A percentile compares a stretch with the other conserved stretches of the same genome.
These are phyloP conservation scores for Macrolepiota fuliginosa DNA, from an alignment of 768 basidiomycete genomes.

Conservation along the genomic window DNA sequence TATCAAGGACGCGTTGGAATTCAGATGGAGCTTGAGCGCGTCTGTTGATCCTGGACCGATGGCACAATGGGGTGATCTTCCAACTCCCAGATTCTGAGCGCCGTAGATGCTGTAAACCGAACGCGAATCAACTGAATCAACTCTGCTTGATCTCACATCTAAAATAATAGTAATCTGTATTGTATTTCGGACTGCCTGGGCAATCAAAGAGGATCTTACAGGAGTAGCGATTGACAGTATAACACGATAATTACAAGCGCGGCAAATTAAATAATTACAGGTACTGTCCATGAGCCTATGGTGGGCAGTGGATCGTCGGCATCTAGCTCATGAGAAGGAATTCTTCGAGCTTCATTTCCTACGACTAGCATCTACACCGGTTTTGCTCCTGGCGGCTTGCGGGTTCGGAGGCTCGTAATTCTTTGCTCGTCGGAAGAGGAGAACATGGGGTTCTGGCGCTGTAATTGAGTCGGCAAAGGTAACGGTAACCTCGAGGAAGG, in stretches of 20 bases:
- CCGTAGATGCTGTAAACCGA: background rate
- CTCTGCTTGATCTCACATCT: background rate
- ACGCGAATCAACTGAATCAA: background rate
- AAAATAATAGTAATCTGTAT: background rate
- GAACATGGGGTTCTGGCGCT: constrained; percentile 93
- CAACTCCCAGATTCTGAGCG: constrained; percentile 50
- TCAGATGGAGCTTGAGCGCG: constrained; percentile 57
- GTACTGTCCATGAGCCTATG: constrained; percentile 1
- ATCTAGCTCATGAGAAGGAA: background rate
- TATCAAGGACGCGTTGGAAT: constrained; percentile 63
- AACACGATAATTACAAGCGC: constrained; percentile 13
- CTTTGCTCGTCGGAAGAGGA: constrained; percentile 85
- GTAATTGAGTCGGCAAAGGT: constrained; percentile 5
- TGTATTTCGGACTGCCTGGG: background rate
- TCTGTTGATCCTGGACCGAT: constrained; percentile 65
- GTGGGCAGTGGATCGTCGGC: background rate
- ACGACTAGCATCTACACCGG: constrained; percentile 20
- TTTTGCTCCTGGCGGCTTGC: constrained; percentile 35
- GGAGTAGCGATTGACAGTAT: constrained; percentile 14
- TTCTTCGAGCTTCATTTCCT: constrained; percentile 26
- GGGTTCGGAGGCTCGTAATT: constrained; percentile 58
- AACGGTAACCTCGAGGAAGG: background rate
- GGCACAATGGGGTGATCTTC: constrained; percentile 74
- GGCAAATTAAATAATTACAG: constrained; percentile 1
- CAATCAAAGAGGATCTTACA: constrained; percentile 1